Evolutionary conservation across 306 rosid species (phyloP).

Genomic region (Arachis stenosperma): DNA sequence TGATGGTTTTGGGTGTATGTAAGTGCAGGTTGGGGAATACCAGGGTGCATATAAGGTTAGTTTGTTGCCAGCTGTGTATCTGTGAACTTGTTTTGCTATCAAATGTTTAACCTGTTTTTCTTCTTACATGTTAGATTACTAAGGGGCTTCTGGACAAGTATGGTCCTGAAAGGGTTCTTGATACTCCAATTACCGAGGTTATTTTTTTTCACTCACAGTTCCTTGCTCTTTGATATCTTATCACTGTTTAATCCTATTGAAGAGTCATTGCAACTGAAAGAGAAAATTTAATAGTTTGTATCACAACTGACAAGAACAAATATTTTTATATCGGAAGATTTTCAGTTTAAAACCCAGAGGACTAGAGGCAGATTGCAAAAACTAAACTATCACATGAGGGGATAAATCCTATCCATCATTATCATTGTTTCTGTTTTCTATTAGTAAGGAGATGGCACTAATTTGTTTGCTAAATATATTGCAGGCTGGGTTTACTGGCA

Average conservation of each 20-base stretch:
- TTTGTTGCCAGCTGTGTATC: conserved; percentile 13
- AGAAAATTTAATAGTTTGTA: background rate
- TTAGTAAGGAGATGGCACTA: background rate
- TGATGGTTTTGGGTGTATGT: conserved; percentile 32
- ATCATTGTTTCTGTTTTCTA: background rate
- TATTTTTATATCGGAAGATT: background rate
- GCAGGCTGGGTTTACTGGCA: conserved; percentile 99
- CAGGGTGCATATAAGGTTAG: conserved; percentile 99
- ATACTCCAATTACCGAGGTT: conserved; percentile 99
- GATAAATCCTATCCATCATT: background rate
- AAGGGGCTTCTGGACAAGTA: conserved; percentile 95
- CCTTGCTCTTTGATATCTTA: conserved; percentile 6
- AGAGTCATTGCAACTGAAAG: background rate
- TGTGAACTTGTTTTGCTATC: background rate
- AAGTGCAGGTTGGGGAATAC: conserved; percentile 92
- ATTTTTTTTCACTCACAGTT: conserved; percentile 37
- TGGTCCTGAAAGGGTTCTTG: conserved; percentile 98
- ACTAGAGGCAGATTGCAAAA: background rate
- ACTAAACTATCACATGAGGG: background rate
- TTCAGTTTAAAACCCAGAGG: background rate
- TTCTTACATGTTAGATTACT: conserved; percentile 59
- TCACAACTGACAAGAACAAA: background rate
- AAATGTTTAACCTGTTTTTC: background rate
- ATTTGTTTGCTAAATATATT: conserved; percentile 39
- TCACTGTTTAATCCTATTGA: background rate